Conservation (phyloP, 2,329 filamentous ascomycete genomes). For the Samsoniella hepiali region DNA sequence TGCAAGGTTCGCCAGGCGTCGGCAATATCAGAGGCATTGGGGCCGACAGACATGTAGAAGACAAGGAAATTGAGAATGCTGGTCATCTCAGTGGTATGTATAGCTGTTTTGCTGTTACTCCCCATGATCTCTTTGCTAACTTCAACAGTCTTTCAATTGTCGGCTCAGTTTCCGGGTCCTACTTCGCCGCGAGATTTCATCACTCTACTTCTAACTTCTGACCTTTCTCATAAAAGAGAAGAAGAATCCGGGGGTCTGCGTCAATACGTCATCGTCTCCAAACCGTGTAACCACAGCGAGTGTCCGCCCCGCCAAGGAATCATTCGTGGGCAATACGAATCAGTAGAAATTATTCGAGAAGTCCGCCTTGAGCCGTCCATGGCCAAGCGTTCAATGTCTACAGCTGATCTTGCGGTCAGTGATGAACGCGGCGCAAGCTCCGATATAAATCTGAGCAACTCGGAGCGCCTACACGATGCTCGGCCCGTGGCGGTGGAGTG, state of each 20-base stretch:
- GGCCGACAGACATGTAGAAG: conserved; percentile 71
- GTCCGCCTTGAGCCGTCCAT: conserved; percentile 55
- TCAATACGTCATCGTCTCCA: conserved; percentile 84
- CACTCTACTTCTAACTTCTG: conserved; percentile 69
- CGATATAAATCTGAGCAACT: conserved; percentile 20
- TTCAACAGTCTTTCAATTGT: conserved; percentile 71
- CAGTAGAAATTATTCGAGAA: conserved; percentile 86
- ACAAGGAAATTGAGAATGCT: conserved; percentile 52
- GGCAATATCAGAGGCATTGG: conserved; percentile 82
- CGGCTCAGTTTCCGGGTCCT: conserved; percentile 85
- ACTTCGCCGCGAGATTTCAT: conserved; percentile 87
- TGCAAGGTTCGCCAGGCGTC: conserved; percentile 65
- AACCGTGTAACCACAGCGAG: conserved; percentile 74
- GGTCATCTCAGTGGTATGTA: conserved; percentile 60
- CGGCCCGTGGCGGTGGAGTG: conserved; percentile 64
- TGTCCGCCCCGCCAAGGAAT: conserved; percentile 68
- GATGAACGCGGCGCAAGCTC: background rate
- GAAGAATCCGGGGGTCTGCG: conserved; percentile 44
- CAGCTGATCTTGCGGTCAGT: conserved; percentile 28
- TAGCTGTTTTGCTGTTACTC: conserved; percentile 3
- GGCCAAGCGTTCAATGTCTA: conserved; percentile 33
- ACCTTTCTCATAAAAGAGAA: conserved; percentile 42
- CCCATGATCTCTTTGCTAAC: conserved; percentile 19
- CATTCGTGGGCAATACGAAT: conserved; percentile 84
- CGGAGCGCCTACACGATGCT: conserved; percentile 27